Percentiles rank a stretch among this genome's conserved stretches.
Conservation (phyloP, 129 eudicot genomes). For the Tagetes erecta region DNA sequence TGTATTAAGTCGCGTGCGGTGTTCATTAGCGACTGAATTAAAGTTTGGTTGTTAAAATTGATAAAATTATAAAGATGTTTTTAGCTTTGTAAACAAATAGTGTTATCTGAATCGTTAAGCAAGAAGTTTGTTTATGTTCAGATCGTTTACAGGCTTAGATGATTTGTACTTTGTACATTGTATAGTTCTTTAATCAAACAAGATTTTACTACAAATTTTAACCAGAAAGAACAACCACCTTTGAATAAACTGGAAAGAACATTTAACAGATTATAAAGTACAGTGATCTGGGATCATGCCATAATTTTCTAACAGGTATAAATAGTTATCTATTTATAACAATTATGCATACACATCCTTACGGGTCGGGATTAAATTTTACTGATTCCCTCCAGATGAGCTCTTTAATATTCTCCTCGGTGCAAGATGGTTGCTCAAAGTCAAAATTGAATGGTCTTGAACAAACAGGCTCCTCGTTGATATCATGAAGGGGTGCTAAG, state of each 20-base stretch:
- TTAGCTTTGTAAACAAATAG: neutral
- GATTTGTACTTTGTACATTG: no score
- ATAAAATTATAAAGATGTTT: neutral
- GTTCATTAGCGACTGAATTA: neutral
- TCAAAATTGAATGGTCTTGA: slow-evolving; percentile 22
- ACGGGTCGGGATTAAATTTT: no score
- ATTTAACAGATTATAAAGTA: neutral
- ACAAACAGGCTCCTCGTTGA: slow-evolving; percentile 29
- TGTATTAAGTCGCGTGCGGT: slow-evolving; percentile 12
- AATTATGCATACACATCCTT: no score
- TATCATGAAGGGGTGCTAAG: slow-evolving; percentile 24
- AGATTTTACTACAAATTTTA: no score
- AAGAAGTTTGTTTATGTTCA: no score
- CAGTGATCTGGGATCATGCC: slow-evolving; percentile 19
- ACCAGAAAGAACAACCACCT: neutral
- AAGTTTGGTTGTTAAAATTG: neutral
- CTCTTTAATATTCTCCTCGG: no score
- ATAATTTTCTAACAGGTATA: no score
- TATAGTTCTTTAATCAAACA: no score
- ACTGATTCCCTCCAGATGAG: no score
- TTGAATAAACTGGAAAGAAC: slow-evolving; percentile 5
- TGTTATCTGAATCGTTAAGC: neutral
- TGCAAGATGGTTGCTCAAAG: no score
- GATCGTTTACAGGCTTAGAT: no score
- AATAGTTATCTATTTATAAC: no score